Conservation (phyloP, 139 green algal genomes). For the Coelastrella sp. region DNA sequence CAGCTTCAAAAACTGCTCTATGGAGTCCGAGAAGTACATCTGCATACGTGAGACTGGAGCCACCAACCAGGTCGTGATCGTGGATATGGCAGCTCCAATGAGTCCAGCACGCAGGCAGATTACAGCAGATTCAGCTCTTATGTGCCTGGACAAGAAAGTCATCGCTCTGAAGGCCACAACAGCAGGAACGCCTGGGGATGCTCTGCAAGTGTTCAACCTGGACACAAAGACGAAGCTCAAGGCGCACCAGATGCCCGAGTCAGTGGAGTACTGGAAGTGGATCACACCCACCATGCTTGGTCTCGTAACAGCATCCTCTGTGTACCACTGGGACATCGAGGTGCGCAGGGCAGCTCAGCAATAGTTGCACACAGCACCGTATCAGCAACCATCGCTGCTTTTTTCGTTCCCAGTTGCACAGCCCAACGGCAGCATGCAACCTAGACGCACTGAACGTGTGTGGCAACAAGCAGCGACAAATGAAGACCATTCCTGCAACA, state of each 20-base stretch:
- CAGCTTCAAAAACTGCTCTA: slow-evolving; percentile 98
- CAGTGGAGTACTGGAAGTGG: slow-evolving; percentile 99
- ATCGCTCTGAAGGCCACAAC: slow-evolving; percentile 93
- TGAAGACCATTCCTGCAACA: too few species aligned
- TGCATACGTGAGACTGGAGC: slow-evolving; percentile 94
- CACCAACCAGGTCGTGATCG: slow-evolving; percentile 88
- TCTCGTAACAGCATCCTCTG: slow-evolving; percentile 90
- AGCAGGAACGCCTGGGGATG: slow-evolving; percentile 77
- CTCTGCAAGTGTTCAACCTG: slow-evolving; percentile 99
- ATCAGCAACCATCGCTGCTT: too few species aligned
- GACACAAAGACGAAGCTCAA: slow-evolving; percentile 99
- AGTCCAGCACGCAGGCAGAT: slow-evolving; percentile 92
- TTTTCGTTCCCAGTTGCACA: too few species aligned
- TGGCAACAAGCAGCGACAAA: too few species aligned
- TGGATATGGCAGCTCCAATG: slow-evolving; percentile 91
- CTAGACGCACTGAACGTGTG: too few species aligned
- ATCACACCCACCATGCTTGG: slow-evolving; percentile 87
- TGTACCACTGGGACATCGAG: slow-evolving; percentile 99
- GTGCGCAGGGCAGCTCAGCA: slow-evolving; percentile 52
- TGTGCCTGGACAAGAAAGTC: slow-evolving; percentile 94
- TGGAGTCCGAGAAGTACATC: slow-evolving; percentile 98
- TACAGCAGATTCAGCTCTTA: slow-evolving; percentile 96
- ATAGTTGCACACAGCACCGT: not conserved
- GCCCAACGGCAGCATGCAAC: too few species aligned
- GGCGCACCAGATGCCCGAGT: slow-evolving; percentile 93